phyloP scores from a whole-genome alignment of 306 rosid species.

The Acacia confusa region DNA sequence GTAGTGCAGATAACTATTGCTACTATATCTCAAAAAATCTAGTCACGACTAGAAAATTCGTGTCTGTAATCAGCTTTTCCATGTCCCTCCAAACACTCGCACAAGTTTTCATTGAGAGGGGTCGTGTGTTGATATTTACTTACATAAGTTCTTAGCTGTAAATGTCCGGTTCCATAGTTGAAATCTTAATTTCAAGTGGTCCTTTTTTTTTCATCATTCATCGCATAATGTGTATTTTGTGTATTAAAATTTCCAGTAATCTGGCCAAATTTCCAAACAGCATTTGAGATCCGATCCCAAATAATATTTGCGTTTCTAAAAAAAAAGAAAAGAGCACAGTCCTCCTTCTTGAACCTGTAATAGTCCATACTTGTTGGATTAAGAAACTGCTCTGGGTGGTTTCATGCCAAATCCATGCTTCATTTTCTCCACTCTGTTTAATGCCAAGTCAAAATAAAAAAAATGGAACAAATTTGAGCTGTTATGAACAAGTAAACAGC shows the following conservation, averaged over 20 bases:
- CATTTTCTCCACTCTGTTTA: conserved; percentile 79
- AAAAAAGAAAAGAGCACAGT: conserved; percentile 6
- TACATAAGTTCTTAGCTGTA: too few species aligned
- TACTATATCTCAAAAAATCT: too few species aligned
- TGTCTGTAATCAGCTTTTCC: too few species aligned
- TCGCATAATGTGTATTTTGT: too few species aligned
- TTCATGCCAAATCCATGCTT: conserved; percentile 97
- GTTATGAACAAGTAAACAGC: conserved; percentile 16
- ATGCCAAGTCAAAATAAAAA: conserved; percentile 9
- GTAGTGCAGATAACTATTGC: too few species aligned
- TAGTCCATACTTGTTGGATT: conserved; percentile 29
- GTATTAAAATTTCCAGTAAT: conserved; percentile 19
- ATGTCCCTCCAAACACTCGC: too few species aligned
- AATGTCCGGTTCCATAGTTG: too few species aligned
- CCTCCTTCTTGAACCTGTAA: conserved; percentile 17
- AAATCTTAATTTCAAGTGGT: too few species aligned
- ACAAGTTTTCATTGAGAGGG: too few species aligned
- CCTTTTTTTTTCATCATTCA: too few species aligned
- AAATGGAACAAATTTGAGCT: neutral
- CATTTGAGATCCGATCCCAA: neutral
- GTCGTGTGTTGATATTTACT: too few species aligned
- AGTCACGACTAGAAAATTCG: too few species aligned
- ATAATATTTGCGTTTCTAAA: neutral
- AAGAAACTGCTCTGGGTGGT: conserved; percentile 56
- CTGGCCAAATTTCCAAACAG: neutral